These are phyloP conservation scores for Arachnomyces sp. DNA, from an alignment of 2,329 filamentous ascomycete genomes.

Conservation along the genomic window DNA sequence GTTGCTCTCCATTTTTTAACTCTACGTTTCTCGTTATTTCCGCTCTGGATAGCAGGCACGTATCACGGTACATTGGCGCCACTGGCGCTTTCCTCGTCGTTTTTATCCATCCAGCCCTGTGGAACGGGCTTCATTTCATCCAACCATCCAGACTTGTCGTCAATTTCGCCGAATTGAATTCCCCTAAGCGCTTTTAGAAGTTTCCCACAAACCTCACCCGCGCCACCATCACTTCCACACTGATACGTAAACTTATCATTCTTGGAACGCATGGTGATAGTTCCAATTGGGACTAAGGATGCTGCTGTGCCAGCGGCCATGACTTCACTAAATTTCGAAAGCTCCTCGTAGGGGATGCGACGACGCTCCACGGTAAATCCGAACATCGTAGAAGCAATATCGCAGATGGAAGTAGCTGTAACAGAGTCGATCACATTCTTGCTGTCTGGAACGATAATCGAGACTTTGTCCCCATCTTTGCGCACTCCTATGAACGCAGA, in stretches of 20 bases:
- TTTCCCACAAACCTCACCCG: slow-evolving; percentile 63
- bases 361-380: slow-evolving; percentile 80
- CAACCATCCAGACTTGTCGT: slow-evolving; percentile 71
- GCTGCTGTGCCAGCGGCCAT: slow-evolving; percentile 90
- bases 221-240: slow-evolving; percentile 30
- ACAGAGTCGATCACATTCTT: slow-evolving; percentile 82
- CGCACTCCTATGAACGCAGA: slow-evolving; percentile 82
- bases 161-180: slow-evolving; percentile 72
- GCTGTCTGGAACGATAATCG: slow-evolving; percentile 79
- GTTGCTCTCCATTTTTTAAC: too few species aligned
- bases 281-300: slow-evolving; percentile 82
- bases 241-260: slow-evolving; percentile 51
- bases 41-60: too few species aligned
- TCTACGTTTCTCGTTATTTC: too few species aligned
- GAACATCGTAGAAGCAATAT: slow-evolving; percentile 62
- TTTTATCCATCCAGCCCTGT: slow-evolving; percentile 20
- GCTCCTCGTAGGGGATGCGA: slow-evolving; percentile 53
- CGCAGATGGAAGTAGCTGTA: slow-evolving; percentile 69
- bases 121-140: slow-evolving; percentile 30
- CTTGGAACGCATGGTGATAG: slow-evolving; percentile 65
- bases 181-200: slow-evolving; percentile 71
- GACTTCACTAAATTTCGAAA: slow-evolving; percentile 63
- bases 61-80: slow-evolving; percentile 4
- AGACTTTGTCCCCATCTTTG: slow-evolving; percentile 53
- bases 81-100: slow-evolving; percentile 5